phyloP scores from a whole-genome alignment of 2,329 filamentous ascomycete genomes.

The Phoma sp. region DNA sequence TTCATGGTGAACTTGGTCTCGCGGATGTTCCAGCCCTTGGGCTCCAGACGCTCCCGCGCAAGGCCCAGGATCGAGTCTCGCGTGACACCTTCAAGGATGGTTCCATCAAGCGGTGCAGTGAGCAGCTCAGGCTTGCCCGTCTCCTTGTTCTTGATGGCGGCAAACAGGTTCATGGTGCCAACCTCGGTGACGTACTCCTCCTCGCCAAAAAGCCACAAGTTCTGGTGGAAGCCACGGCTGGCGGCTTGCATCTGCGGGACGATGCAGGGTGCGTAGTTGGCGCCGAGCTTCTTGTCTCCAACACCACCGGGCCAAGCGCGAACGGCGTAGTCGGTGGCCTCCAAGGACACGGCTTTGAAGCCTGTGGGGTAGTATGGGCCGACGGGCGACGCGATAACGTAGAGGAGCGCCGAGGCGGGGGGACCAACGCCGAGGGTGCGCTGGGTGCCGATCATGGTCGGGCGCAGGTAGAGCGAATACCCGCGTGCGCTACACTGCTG shows the following conservation, averaged over 20 bases:
- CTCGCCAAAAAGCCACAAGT: slow-evolving; percentile 95
- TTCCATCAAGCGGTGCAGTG: slow-evolving; percentile 95
- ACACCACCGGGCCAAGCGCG: slow-evolving; percentile 98
- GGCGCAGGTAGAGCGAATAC: slow-evolving; percentile 94
- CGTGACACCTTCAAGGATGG: slow-evolving; percentile 93
- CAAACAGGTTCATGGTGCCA: slow-evolving; percentile 98
- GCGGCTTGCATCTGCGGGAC: slow-evolving; percentile 94
- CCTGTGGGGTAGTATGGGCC: slow-evolving; percentile 98
- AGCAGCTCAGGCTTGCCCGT: slow-evolving; percentile 90
- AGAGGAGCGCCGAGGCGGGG: slow-evolving; percentile 90
- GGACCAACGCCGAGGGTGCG: slow-evolving; percentile 89
- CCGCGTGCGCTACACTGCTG: slow-evolving; percentile 62
- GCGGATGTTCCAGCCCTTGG: slow-evolving; percentile 84
- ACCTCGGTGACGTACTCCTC: slow-evolving; percentile 97
- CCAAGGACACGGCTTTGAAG: slow-evolving; percentile 95
- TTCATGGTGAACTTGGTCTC: slow-evolving; percentile 94
- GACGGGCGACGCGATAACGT: slow-evolving; percentile 93
- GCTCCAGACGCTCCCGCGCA: slow-evolving; percentile 79
- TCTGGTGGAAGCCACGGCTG: slow-evolving; percentile 93
- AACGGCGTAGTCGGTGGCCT: slow-evolving; percentile 95
- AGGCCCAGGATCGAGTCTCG: slow-evolving; percentile 88
- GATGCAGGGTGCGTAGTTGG: slow-evolving; percentile 99
- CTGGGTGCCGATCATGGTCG: slow-evolving; percentile 97
- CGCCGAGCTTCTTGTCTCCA: slow-evolving; percentile 96
- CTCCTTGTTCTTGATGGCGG: slow-evolving; percentile 80